Base-by-base conservation (phyloP, 345 rosid species). In the Euphorbia pulcherrima region DNA sequence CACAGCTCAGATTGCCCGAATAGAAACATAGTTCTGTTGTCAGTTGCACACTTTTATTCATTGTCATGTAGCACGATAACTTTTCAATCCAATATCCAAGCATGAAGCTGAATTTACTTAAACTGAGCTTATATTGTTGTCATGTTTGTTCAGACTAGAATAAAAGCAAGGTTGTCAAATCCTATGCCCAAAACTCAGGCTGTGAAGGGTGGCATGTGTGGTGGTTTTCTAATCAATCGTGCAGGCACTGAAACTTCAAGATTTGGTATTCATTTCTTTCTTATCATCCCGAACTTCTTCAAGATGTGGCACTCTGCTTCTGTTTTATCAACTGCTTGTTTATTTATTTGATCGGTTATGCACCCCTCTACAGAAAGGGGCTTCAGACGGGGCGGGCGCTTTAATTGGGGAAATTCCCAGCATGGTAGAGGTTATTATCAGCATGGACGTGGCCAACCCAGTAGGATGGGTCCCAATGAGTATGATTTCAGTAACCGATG, bases 101-200 rank as follows among this genome's bases (percentile, higher is more conserved):
- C 27, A 40, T n/a, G 55, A 66, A 6, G 20, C 55, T 58, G 51
- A 55, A 63, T 53, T 35, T 47, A 28, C 12, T 27, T 52, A 33
- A 71, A 71, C 41, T 72, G 70, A 76, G 33, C 28, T 62, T 50
- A 48, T 64, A 55, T 20, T 48, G 30, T 71, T 71, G 23, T 48
- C 56, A 23, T 72, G 54, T 67, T 8, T 62, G 71, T 54, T 17
- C 78, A 86, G 87, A 65, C 53, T 20, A 86, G 76, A 78, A 69
- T 86, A 41, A 84, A 75, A 80, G 91, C 85, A 61, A 82, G 88
- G 80, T 81, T 86, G 50, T 86, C 88, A 57, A 86, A 86, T 81
- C 91, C 88, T n/a, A 41, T 76, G 81, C 91, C 91, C 28, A 86
- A 86, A 79, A 81, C 87, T 41, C 90, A 86, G 72, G 87, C 84